Conservation (phyloP, 2,329 filamentous ascomycete species). For the Sporothrix sp. region DNA sequence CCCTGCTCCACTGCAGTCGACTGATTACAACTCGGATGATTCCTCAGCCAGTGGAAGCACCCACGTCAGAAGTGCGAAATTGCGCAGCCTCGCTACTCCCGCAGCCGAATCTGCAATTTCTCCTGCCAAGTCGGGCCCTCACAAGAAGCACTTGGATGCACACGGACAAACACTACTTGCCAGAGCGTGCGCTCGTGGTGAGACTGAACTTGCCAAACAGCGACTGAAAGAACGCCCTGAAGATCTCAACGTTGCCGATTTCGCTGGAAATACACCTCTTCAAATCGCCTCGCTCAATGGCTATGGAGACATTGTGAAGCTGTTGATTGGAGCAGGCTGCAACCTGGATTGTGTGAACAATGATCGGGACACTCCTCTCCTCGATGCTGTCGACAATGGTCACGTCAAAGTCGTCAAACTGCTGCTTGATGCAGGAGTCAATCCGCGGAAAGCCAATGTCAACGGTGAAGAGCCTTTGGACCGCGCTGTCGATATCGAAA, state of each 20-base stretch:
- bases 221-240: conserved; percentile 71
- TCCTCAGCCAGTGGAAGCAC: conserved; percentile 53
- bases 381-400: conserved; percentile 94
- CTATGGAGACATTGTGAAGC: conserved; percentile 74
- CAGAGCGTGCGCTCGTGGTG: conserved; percentile 79
- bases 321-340: conserved; percentile 76
- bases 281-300: conserved; percentile 89
- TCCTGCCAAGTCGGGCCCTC: conserved; percentile 56
- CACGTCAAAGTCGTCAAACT: conserved; percentile 82
- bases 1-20: conserved; percentile 51
- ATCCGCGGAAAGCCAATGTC: conserved; percentile 84
- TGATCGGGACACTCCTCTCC: conserved; percentile 83
- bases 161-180: conserved; percentile 86
- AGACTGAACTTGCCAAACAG: conserved; percentile 67
- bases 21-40: conserved; percentile 59
- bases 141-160: conserved; percentile 83
- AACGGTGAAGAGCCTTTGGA: conserved; percentile 88
- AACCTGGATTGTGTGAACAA: conserved; percentile 70
- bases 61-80: conserved; percentile 47
- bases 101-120: conserved; percentile 53
- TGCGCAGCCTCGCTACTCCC: conserved; percentile 46
- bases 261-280: conserved; percentile 90
- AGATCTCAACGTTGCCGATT: conserved; percentile 81
- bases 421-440: conserved; percentile 75
- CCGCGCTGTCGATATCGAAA: conserved; percentile 65